These are phyloP conservation scores for Sanghuangporus baumii DNA, from an alignment of 1,284 basidiomycete genomes.

Conservation along the genomic window DNA sequence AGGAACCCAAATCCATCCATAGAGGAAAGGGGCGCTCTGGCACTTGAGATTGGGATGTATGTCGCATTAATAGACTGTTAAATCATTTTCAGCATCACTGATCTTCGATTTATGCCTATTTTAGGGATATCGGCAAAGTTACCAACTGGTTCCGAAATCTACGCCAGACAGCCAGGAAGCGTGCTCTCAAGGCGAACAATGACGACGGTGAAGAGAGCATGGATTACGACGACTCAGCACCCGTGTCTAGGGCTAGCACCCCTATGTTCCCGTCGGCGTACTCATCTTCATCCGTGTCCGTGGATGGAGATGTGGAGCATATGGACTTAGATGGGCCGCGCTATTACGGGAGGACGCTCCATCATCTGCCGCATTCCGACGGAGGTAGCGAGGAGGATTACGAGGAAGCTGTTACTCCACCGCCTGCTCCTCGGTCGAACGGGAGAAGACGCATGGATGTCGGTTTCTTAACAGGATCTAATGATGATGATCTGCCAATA, in stretches of 20 bases:
- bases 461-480: conserved; percentile 18
- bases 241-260: conserved; percentile 14
- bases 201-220: conserved; percentile 26
- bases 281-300: conserved; percentile 13
- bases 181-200: conserved; percentile 25
- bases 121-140: conserved; percentile 72
- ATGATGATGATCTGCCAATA: conserved; percentile 15
- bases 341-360: neutral
- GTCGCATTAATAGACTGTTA: conserved; percentile 22
- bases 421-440: conserved; percentile 43
- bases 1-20: conserved; percentile 72
- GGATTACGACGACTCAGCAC: conserved; percentile 19
- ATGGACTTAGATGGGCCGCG: conserved; percentile 32
- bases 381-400: conserved; percentile 55
- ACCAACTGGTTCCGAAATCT: conserved; percentile 85
- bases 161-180: conserved; percentile 66
- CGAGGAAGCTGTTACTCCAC: conserved; percentile 67
- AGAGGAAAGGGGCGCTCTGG: conserved; percentile 67
- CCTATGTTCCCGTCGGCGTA: conserved; percentile 15
- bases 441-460: conserved; percentile 17
- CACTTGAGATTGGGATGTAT: conserved; percentile 68
- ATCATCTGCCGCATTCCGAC: conserved; percentile 36
- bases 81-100: neutral
- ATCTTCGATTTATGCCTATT: neutral
- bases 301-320: conserved; percentile 13